Percentiles rank a stretch among this genome's conserved stretches.
phyloP scores from a whole-genome alignment of 768 basidiomycete genomes.

The Termitomyces heimii region DNA sequence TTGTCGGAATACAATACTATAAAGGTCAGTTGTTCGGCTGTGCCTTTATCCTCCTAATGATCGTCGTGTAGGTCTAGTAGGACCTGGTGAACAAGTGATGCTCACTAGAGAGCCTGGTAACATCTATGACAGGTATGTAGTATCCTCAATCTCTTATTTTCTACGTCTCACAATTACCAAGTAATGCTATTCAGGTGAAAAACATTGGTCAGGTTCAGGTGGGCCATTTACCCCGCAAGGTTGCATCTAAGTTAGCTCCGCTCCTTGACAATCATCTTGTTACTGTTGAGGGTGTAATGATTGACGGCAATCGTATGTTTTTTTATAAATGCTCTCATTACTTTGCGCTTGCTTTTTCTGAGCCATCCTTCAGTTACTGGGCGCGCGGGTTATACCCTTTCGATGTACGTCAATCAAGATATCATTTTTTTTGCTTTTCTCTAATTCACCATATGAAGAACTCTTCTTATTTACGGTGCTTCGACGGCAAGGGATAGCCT shows the following conservation, averaged over 20 bases:
- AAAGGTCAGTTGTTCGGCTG: constrained; percentile 33
- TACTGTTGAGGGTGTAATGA: constrained; percentile 66
- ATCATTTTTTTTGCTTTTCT: not conserved
- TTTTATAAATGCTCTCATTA: not conserved
- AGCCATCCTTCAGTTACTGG: constrained; percentile 29
- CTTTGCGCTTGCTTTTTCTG: constrained; percentile 1
- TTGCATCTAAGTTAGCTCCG: constrained; percentile 58
- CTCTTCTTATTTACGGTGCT: constrained; percentile 66
- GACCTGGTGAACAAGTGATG: constrained; percentile 69
- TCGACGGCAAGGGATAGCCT: constrained; percentile 52
- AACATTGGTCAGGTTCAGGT: constrained; percentile 75
- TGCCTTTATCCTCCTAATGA: constrained; percentile 8
- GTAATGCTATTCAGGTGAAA: constrained; percentile 76
- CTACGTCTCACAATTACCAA: constrained; percentile 16
- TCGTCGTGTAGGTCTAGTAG: constrained; percentile 59
- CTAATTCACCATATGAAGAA: constrained; percentile 30
- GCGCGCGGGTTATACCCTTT: constrained; percentile 42
- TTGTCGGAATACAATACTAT: constrained; percentile 87
- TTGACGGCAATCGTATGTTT: constrained; percentile 60
- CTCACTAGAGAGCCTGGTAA: constrained; percentile 66
- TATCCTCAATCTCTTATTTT: too few species aligned
- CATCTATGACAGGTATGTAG: constrained; percentile 51
- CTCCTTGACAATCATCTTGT: constrained; percentile 60
- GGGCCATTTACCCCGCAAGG: constrained; percentile 66
- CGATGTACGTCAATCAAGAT: constrained; percentile 41